A percentile compares a stretch with the other conserved stretches of the same genome.
Evolutionary conservation across 306 rosid genomes (phyloP).

Genomic region (Castanospermum australe): DNA sequence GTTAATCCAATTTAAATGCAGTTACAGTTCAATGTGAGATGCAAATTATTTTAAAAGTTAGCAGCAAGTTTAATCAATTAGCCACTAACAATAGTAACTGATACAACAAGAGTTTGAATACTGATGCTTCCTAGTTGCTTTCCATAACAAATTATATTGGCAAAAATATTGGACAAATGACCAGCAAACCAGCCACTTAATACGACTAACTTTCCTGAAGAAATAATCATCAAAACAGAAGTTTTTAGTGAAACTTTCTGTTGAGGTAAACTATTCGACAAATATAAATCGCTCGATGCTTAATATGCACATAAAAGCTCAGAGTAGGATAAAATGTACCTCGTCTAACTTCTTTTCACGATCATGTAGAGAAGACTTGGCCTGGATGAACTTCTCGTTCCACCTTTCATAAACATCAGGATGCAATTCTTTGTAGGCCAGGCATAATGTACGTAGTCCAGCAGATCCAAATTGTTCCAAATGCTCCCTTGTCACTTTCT

Average conservation of each 20-base stretch:
- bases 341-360: conserved; percentile 98
- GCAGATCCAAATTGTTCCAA: conserved; percentile 87
- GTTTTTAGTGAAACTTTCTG: not conserved
- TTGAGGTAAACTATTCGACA: not conserved
- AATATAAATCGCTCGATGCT: conserved; percentile 16
- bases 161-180: not conserved
- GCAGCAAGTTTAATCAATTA: not conserved
- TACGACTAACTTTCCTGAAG: not conserved
- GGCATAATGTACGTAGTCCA: conserved; percentile 89
- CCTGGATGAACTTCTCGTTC: conserved; percentile 93
- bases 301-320: conserved; percentile 8
- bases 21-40: not conserved
- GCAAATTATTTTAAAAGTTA: no score
- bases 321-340: conserved; percentile 46
- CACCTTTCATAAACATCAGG: conserved; percentile 80
- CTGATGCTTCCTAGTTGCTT: not conserved
- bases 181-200: conserved; percentile 10
- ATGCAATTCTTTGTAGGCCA: conserved; percentile 85
- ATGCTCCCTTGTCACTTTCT: conserved; percentile 73
- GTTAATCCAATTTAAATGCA: not conserved
- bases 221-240: conserved; percentile 13
- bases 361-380: conserved; percentile 85
- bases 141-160: not conserved
- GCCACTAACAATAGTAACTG: not conserved
- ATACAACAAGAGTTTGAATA: not conserved